A percentile compares a stretch with the other conserved stretches of the same genome.
phyloP scores from a whole-genome alignment of 805 yeast species.

The Wickerhamiella brachini region DNA sequence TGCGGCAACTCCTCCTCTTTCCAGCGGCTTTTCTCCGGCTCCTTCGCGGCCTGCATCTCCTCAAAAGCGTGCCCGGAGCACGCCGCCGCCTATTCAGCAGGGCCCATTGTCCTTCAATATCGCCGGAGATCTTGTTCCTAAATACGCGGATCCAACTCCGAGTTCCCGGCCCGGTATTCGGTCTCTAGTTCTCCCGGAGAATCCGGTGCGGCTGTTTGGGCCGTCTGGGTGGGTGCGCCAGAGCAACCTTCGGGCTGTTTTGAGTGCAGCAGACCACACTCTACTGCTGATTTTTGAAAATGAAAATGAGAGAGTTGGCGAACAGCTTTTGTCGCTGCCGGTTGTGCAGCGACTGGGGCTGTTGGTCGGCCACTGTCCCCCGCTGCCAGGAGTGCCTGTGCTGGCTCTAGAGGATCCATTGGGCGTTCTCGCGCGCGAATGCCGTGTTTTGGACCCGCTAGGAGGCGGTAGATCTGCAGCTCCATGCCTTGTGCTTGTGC shows the following conservation, averaged over 20 bases:
- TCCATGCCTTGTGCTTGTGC: slow-evolving; percentile 21
- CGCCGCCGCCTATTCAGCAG: slow-evolving; percentile 7
- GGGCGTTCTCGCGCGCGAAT: slow-evolving; percentile 19
- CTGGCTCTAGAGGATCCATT: slow-evolving; percentile 15
- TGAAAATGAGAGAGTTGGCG: slow-evolving; percentile 1
- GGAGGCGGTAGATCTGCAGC: slow-evolving; percentile 22
- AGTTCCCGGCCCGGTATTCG: slow-evolving; percentile 16
- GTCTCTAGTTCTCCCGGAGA: slow-evolving; percentile 8
- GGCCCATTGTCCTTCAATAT: slow-evolving; percentile 12
- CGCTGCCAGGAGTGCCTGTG: not conserved
- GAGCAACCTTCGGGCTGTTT: slow-evolving; percentile 4
- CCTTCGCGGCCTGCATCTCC: slow-evolving; percentile 1
- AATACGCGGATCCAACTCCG: slow-evolving; percentile 8
- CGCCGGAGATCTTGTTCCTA: slow-evolving; percentile 8
- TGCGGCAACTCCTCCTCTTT: not conserved
- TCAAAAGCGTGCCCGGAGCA: slow-evolving; percentile 11
- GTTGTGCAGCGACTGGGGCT: slow-evolving; percentile 6
- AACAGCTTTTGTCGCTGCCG: slow-evolving; percentile 7
- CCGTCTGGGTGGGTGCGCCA: slow-evolving; percentile 3
- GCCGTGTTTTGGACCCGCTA: slow-evolving; percentile 22
- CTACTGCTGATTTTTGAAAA: slow-evolving; percentile 15
- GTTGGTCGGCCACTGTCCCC: slow-evolving; percentile 7
- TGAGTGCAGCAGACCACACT: slow-evolving; percentile 10
- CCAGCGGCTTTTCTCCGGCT: not conserved
- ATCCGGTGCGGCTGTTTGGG: slow-evolving; percentile 9